A percentile compares a stretch with the other conserved stretches of the same genome.
phyloP scores from a whole-genome alignment of 352 stramenopile species.

The Blastocystis hominis region DNA sequence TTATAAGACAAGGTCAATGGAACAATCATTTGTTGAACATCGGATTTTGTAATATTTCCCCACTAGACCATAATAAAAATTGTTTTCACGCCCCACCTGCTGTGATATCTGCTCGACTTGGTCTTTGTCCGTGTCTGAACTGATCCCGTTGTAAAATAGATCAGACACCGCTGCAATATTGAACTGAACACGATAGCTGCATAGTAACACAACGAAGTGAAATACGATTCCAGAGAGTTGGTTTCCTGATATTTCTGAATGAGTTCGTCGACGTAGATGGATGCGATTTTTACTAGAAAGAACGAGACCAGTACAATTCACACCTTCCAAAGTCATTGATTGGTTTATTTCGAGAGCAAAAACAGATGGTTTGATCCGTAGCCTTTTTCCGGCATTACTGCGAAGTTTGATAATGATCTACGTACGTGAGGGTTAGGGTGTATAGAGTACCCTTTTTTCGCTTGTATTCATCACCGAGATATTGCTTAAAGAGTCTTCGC shows the following conservation, averaged over 20 bases:
- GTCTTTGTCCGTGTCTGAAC: not conserved
- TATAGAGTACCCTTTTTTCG: not conserved
- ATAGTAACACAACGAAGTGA: not conserved
- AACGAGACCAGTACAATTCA: not conserved
- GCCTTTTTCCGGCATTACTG: constrained; percentile 20
- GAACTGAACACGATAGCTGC: constrained; percentile 34
- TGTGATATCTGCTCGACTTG: not conserved
- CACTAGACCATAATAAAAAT: not conserved
- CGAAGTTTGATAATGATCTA: constrained; percentile 42
- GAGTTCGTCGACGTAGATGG: constrained; percentile 17
- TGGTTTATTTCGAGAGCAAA: constrained; percentile 37
- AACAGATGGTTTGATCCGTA: not conserved
- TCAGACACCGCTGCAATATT: not conserved
- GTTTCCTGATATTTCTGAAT: constrained; percentile 6
- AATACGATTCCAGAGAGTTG: constrained; percentile 5
- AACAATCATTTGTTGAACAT: not conserved
- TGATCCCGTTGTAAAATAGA: constrained; percentile 31
- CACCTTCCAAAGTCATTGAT: not conserved
- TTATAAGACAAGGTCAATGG: not conserved
- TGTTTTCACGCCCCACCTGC: not conserved
- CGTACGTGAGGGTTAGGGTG: not conserved
- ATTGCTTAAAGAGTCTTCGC: not conserved
- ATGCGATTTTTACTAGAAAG: not conserved
- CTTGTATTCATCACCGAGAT: constrained; percentile 19
- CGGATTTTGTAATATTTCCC: not conserved